These are phyloP conservation scores for Plasmodium billcollinsi DNA, from an alignment of 169 alveolate genomes.

Conservation along the genomic window DNA sequence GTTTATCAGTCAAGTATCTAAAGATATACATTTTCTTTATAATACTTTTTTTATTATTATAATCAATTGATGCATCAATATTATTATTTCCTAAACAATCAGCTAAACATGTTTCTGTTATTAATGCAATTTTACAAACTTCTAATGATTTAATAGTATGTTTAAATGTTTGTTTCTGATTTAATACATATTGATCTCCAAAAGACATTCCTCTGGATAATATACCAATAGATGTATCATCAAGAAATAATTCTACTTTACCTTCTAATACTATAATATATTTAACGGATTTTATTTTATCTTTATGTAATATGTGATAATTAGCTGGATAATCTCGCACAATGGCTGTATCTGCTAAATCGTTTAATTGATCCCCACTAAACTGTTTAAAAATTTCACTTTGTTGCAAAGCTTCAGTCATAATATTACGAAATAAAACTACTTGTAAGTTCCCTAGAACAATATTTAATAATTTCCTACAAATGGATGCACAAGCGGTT, in stretches of 20 bases:
- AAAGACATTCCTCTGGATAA: constrained; percentile 94
- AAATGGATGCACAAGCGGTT: constrained; percentile 89
- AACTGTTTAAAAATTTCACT: constrained; percentile 89
- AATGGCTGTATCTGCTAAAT: constrained; percentile 86
- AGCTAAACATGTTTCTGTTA: constrained; percentile 87
- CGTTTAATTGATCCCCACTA: constrained; percentile 87
- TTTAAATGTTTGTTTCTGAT: constrained; percentile 88
- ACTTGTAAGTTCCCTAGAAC: constrained; percentile 91
- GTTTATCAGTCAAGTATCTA: constrained; percentile 88
- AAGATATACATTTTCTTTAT: constrained; percentile 90
- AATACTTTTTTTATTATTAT: constrained; percentile 86
- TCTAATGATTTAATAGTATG: constrained; percentile 87
- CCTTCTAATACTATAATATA: constrained; percentile 92
- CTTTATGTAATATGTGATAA: constrained; percentile 80
- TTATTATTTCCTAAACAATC: constrained; percentile 86
- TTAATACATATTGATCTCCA: constrained; percentile 94
- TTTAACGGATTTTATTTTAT: constrained; percentile 86
- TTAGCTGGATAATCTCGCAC: constrained; percentile 85
- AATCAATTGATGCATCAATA: constrained; percentile 88
- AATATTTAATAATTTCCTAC: constrained; percentile 86
- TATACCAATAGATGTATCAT: constrained; percentile 81
- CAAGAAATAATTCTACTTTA: constrained; percentile 82
- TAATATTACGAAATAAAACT: constrained; percentile 89
- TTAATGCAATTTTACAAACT: constrained; percentile 86
- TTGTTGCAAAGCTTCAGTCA: constrained; percentile 89